Conservation (phyloP, 2,329 filamentous ascomycete genomes). For the Sporothrix phasma region DNA sequence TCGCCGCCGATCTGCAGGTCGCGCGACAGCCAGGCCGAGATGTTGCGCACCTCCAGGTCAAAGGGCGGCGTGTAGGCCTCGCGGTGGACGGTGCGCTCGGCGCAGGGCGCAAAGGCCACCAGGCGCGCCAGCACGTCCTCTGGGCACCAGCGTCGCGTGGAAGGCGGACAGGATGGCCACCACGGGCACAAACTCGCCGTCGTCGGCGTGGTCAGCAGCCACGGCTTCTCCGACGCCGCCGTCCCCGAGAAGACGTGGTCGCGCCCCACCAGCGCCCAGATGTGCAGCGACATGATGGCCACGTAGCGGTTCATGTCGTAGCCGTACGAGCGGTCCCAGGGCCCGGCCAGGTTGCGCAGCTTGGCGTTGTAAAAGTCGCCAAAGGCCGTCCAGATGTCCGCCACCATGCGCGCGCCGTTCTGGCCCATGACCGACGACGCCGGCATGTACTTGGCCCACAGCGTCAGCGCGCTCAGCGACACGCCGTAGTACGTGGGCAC, state of each 20-base stretch:
- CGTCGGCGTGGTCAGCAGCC: slow-evolving; percentile 46
- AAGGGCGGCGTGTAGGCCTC: slow-evolving; percentile 49
- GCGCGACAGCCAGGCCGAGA: slow-evolving; percentile 46
- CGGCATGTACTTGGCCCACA: slow-evolving; percentile 51
- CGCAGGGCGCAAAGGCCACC: background rate
- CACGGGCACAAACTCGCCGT: slow-evolving; percentile 49
- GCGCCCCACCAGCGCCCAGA: slow-evolving; percentile 49
- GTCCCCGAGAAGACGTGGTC: slow-evolving; percentile 24
- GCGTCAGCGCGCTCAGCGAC: slow-evolving; percentile 46
- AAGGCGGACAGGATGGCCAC: slow-evolving; percentile 44
- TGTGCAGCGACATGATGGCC: slow-evolving; percentile 46
- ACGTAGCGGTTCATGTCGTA: slow-evolving; percentile 55
- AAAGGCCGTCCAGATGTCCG: slow-evolving; percentile 39
- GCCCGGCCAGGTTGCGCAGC: slow-evolving; percentile 51
- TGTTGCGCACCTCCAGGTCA: slow-evolving; percentile 46
- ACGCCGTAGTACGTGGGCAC: slow-evolving; percentile 54
- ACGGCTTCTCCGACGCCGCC: slow-evolving; percentile 2
- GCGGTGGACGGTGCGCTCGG: slow-evolving; percentile 39
- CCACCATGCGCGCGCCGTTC: slow-evolving; percentile 42
- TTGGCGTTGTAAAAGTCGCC: slow-evolving; percentile 44
- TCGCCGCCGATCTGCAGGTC: slow-evolving; percentile 51
- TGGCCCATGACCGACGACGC: slow-evolving; percentile 40
- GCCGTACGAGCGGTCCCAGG: slow-evolving; percentile 54
- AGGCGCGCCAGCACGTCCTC: slow-evolving; percentile 27
- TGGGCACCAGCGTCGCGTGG: slow-evolving; percentile 38